Base-by-base conservation (phyloP, 2,329 filamentous ascomycete species). In the Aspergillus puulaauensis region DNA sequence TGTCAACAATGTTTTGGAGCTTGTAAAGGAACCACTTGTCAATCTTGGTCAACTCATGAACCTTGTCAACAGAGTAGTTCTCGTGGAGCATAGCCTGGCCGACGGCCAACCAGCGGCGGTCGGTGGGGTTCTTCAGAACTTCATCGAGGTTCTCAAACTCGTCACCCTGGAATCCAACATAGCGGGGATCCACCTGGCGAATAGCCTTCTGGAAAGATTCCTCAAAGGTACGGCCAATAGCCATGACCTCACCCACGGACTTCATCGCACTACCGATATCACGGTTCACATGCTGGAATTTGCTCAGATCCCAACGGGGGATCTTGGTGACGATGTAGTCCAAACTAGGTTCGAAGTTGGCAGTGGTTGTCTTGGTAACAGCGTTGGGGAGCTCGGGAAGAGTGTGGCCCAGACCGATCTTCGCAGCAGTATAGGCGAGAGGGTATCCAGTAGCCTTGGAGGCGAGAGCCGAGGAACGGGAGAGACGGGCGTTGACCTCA, bases 21-120 rank as follows among this genome's bases (percentile, higher is more conserved):
- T 99, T 98, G 86, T 97, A 86, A 68, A 99, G 80, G 83, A 99
- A 99, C 95, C 95, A 98, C 79, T 96, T 96, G 81, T 98, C 95
- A 70, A 99, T 99, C 84, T 96, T 97, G 79, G 90, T 96, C 67
- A 99, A 81, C 6, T 97, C 91, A 73, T 98, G 92, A 15, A 99
- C 83, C 75, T 85, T 87, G 64, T 99, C 93, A 47, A 97, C 92
- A 2, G 90, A 86, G 82, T 99, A 99, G 76, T 90, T 89, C 79
- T 97, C 92, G 81, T 98, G 92, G 65, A 96, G 86, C 91, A 99
- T 96, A 64, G 95, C 95, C 79, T 98, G 93, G 46, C 95, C 93
- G 71, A 99, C 92, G 63, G 95, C 95, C 68, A 99, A 84, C 95
- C 95, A 98, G 76, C 95, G 88, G 69, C 95, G 91, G 76, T 99